These are phyloP conservation scores for Zasmidium citrigriseum DNA, from an alignment of 2,329 filamentous ascomycete species.

Conservation along the genomic window DNA sequence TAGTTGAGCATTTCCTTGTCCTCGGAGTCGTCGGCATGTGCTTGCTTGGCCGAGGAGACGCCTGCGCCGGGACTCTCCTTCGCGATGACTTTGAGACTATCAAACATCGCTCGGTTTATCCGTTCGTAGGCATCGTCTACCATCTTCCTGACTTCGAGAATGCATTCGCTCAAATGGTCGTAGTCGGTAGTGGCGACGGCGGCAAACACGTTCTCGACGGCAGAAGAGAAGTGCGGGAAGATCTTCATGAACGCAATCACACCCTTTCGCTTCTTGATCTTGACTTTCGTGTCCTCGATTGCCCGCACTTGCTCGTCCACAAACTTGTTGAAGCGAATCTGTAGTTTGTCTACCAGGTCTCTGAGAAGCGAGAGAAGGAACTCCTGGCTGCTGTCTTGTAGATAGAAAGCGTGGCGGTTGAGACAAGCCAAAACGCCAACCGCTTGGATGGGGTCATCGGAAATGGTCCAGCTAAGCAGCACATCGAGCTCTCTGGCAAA, in stretches of 20 bases:
- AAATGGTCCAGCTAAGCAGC: conserved; percentile 80
- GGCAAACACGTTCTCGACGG: conserved; percentile 80
- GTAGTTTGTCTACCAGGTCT: conserved; percentile 70
- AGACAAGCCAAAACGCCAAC: conserved; percentile 81
- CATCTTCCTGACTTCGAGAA: conserved; percentile 67
- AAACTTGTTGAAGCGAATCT: conserved; percentile 79
- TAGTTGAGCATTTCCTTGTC: conserved; percentile 98
- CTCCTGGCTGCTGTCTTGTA: conserved; percentile 90
- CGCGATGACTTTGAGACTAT: conserved; percentile 92
- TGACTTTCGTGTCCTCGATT: conserved; percentile 97
- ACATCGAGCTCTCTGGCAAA: conserved; percentile 75
- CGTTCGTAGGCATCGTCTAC: conserved; percentile 86
- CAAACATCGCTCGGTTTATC: conserved; percentile 94
- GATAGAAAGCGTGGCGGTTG: conserved; percentile 74
- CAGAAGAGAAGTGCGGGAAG: conserved; percentile 82
- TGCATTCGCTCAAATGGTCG: conserved; percentile 51
- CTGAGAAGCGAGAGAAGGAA: conserved; percentile 77
- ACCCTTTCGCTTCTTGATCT: conserved; percentile 97
- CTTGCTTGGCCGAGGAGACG: conserved; percentile 55
- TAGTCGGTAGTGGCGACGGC: conserved; percentile 42
- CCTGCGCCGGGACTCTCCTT: conserved; percentile 59
- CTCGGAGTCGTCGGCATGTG: conserved; percentile 63
- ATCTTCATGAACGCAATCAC: conserved; percentile 94
- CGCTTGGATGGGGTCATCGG: conserved; percentile 84
- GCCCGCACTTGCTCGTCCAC: conserved; percentile 93